Evolutionary conservation across 164 flowering plant species (phyloP).

Genomic region (Saururus chinensis): DNA sequence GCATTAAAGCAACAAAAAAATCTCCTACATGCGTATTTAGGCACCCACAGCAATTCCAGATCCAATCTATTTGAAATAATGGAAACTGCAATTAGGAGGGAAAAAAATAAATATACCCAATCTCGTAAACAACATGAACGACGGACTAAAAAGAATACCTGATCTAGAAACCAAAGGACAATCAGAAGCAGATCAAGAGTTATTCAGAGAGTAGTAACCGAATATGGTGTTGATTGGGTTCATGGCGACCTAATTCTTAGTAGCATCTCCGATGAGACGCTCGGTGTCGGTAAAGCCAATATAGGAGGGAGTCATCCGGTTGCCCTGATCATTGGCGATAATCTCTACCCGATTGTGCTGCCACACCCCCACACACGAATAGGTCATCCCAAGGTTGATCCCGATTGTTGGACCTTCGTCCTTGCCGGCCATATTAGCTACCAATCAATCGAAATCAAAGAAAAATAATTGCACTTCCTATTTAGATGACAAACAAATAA

Average conservation of each 20-base stretch:
- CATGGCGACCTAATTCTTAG: constrained; percentile 47
- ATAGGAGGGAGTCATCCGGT: constrained; percentile 48
- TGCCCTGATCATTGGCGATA: constrained; percentile 42
- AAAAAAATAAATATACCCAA: too few species aligned
- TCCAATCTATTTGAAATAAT: too few species aligned
- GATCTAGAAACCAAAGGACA: neutral
- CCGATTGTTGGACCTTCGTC: constrained; percentile 33
- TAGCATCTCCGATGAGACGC: constrained; percentile 43
- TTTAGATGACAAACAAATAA: too few species aligned
- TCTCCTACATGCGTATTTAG: too few species aligned
- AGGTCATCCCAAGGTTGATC: constrained; percentile 44
- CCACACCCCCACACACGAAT: constrained; percentile 53
- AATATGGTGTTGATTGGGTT: constrained; percentile 46
- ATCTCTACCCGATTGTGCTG: constrained; percentile 44
- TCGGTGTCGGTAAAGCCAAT: constrained; percentile 41
- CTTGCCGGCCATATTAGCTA: constrained; percentile 12
- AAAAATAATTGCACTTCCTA: too few species aligned
- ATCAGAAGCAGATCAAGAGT: neutral
- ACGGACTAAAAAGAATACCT: too few species aligned
- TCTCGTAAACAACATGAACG: too few species aligned
- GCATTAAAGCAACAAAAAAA: too few species aligned
- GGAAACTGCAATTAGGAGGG: too few species aligned
- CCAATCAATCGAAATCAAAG: neutral
- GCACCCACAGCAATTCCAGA: too few species aligned
- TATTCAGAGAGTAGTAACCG: constrained; percentile 15